Evolutionary conservation across 768 basidiomycete genomes (phyloP).

Genomic region (Boletus pseudo-olivaceus): DNA sequence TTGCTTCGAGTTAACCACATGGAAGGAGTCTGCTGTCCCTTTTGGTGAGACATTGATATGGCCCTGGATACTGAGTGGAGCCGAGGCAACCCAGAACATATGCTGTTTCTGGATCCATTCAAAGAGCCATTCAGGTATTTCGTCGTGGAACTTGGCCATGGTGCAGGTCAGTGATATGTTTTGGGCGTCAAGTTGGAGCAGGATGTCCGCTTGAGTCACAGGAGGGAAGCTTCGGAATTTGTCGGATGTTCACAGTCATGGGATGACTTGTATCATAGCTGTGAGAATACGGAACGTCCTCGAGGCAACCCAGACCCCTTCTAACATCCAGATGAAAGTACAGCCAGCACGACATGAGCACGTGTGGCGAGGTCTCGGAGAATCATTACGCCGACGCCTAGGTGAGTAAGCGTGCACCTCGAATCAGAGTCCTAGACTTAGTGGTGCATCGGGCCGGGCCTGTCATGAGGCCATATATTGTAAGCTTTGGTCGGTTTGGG

Average conservation of each 20-base stretch:
- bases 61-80: constrained; percentile 54
- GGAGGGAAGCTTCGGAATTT: not conserved
- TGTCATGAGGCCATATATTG: too few relatives aligned
- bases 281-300: too few relatives aligned
- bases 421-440: too few relatives aligned
- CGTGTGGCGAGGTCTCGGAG: too few relatives aligned
- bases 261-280: too few relatives aligned
- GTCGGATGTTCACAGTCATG: not conserved
- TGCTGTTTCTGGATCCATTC: constrained; percentile 62
- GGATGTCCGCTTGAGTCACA: not conserved
- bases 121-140: constrained; percentile 53
- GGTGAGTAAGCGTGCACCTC: too few relatives aligned
- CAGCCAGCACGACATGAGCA: too few relatives aligned
- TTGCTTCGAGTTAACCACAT: constrained; percentile 46
- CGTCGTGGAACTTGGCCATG: constrained; percentile 58
- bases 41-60: constrained; percentile 74
- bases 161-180: not conserved
- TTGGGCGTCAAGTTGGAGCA: not conserved
- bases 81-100: constrained; percentile 69
- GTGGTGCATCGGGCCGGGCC: too few relatives aligned
- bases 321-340: too few relatives aligned
- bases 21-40: constrained; percentile 59
- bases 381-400: too few relatives aligned
- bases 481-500: too few relatives aligned
- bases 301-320: too few relatives aligned